These are phyloP conservation scores for Crucihimalaya himalaica DNA, from an alignment of 345 rosid genomes.

Conservation along the genomic window DNA sequence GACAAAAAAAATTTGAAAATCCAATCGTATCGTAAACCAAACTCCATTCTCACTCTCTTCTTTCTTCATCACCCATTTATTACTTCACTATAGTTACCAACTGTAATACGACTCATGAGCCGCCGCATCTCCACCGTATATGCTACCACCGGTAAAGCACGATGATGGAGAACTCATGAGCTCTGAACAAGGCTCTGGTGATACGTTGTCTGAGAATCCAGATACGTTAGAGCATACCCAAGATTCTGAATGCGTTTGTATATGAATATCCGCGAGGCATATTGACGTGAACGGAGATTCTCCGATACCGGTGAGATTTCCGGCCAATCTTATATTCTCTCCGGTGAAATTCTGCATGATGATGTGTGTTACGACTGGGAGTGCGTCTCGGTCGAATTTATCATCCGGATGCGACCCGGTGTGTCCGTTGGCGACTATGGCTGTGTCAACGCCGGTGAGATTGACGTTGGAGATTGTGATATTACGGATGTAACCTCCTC, in stretches of 20 bases:
- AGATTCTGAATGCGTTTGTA: constrained; percentile 44
- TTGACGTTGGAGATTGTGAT: constrained; percentile 55
- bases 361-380: constrained; percentile 55
- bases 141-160: constrained; percentile 2
- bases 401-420: constrained; percentile 84
- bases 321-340: constrained; percentile 55
- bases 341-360: constrained; percentile 60
- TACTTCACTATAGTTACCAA: constrained; percentile 20
- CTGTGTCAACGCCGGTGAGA: constrained; percentile 45
- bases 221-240: constrained; percentile 77
- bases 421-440: constrained; percentile 62
- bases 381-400: constrained; percentile 65
- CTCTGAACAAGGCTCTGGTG: constrained; percentile 68
- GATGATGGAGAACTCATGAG: constrained; percentile 43
- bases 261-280: constrained; percentile 59
- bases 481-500: constrained; percentile 80
- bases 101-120: constrained; percentile 28
- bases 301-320: constrained; percentile 70
- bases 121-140: constrained; percentile 22
- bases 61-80: constrained; percentile 10
- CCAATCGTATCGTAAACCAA: constrained; percentile 35
- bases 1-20: constrained; percentile 38
- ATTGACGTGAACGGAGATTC: constrained; percentile 77
- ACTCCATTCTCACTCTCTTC: constrained; percentile 14
- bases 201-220: constrained; percentile 73